Conservation (phyloP, 176 grass and related monocot genomes). For the Pharus latifolius region DNA sequence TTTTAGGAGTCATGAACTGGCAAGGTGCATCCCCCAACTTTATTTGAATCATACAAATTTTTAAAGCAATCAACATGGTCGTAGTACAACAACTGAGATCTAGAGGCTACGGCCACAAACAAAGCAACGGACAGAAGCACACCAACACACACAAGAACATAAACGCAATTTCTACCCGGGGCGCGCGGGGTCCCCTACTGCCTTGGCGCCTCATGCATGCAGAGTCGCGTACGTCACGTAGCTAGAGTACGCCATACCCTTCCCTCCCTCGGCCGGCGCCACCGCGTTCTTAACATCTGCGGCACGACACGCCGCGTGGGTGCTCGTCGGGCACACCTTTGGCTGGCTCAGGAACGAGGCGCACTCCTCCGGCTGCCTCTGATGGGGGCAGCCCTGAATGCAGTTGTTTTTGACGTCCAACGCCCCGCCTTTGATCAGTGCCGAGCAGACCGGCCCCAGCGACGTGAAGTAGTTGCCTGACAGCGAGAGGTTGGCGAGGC, state of each 20-base stretch:
- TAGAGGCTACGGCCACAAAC: background rate
- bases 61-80: background rate
- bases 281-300: background rate
- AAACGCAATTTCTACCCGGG: background rate
- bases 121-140: background rate
- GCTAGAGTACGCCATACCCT: constrained; percentile 10
- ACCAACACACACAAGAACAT: background rate
- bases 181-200: background rate
- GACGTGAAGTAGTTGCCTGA: constrained; percentile 78
- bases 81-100: background rate
- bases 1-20: no score
- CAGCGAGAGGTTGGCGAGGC: constrained; percentile 51
- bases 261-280: background rate
- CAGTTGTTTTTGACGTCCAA: constrained; percentile 64
- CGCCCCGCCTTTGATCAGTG: constrained; percentile 15
- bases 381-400: constrained; percentile 37
- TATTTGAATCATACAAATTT: no score
- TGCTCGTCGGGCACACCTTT: constrained; percentile 31
- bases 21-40: no score
- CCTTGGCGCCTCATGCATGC: background rate
- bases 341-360: constrained; percentile 37
- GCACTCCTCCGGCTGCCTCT: constrained; percentile 53
- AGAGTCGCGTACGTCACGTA: constrained; percentile 36
- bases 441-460: constrained; percentile 27
- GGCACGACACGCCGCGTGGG: constrained; percentile 4